Evolutionary conservation across 129 eudicot genomes (phyloP).

Genomic region (Calendula officinalis): DNA sequence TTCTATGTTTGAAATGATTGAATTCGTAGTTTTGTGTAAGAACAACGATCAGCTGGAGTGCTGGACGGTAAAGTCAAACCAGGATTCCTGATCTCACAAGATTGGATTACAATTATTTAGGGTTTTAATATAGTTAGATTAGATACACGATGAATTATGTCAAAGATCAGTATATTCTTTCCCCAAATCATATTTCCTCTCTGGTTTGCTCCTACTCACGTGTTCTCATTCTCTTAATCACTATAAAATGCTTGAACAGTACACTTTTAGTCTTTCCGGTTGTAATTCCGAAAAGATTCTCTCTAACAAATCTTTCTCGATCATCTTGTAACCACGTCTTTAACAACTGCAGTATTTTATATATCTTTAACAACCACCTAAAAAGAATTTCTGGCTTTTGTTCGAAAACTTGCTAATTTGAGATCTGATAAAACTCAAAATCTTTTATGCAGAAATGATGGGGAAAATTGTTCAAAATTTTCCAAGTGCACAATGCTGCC

Average conservation of each 20-base stretch:
- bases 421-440: slow-evolving; percentile 57
- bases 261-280: neutral
- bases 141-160: neutral
- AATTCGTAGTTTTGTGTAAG: slow-evolving; percentile 10
- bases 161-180: neutral
- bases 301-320: too few relatives aligned
- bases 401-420: slow-evolving; percentile 17
- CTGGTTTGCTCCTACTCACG: slow-evolving; percentile 4
- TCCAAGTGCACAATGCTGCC: slow-evolving; percentile 74
- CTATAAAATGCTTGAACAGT: neutral
- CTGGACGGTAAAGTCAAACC: slow-evolving; percentile 12
- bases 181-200: neutral
- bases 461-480: slow-evolving; percentile 92
- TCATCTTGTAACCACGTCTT: too few relatives aligned
- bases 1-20: neutral
- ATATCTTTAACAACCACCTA: neutral
- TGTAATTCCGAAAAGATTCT: too few relatives aligned
- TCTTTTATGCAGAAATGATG: slow-evolving; percentile 80
- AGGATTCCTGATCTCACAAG: slow-evolving; percentile 2
- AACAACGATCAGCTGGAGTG: slow-evolving; percentile 7
- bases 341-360: too few relatives aligned
- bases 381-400: slow-evolving; percentile 4
- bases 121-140: neutral
- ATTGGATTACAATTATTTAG: neutral
- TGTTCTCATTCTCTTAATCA: slow-evolving; percentile 1